Base-by-base conservation (phyloP, 1,284 basidiomycete genomes). In the Blastosporella zonata region DNA sequence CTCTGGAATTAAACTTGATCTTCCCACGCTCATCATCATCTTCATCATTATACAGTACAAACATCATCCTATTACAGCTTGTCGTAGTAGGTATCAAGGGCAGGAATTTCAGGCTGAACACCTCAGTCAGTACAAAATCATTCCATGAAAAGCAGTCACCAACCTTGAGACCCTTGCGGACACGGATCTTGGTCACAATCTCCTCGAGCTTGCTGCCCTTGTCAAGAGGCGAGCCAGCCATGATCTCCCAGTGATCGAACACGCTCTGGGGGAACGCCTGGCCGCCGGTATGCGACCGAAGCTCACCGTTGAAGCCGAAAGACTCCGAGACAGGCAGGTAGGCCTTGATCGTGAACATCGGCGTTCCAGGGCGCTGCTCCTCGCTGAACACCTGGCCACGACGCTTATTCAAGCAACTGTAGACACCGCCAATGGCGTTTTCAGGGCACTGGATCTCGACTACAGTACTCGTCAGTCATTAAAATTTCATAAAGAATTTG, bases 341-440 rank as follows among this genome's bases (percentile, higher is more conserved):
- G 22, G 95, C 95, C 85, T 98, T 98, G 75, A 99, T 90, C 49
- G 93, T 99, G 84, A 96, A 97, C 94, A 99, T 98, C 55, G 97
- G 97, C 20, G 96, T 99, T 77, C 97, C 96, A 8, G 87, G 78
- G 65, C 96, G 81, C 75, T 98, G 96, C 76, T 98, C 96, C 73
- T 98, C 92, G 61, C 87, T 90, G 84, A 96, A 96, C 61, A 99
- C 97, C 70, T 97, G 93, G 55, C 96, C 97, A 84, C 97, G 92
- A 69, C 96, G 92, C 79, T 89, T 93, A 87, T 97, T 98, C 75
- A 99, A 75, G 56, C 79, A 80, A 61, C 73, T 79, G 88, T 98
- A 99, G 75, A 99, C 95, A 81, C 97, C 97, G 72, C 97, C 97
- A 62, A 96, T 90, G 55, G 88, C 91, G 63, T 80, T 87, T 70